Evolutionary conservation across 2,329 filamentous ascomycete species (phyloP).

Genomic region (Fusarium sp.): DNA sequence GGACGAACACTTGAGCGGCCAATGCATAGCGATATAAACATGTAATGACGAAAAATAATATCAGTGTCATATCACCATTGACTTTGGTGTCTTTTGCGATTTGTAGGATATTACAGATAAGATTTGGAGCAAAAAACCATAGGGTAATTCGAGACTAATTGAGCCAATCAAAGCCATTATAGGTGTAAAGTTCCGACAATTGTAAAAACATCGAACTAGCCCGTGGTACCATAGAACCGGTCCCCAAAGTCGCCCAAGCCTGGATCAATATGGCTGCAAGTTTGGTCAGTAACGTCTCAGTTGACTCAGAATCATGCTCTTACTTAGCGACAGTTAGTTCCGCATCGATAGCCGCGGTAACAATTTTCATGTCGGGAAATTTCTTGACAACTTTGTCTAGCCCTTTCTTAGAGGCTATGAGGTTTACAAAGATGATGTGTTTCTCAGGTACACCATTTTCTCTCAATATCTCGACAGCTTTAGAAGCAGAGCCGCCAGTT

Average conservation of each 20-base stretch:
- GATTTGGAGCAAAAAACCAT: no score
- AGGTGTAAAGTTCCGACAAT: no score
- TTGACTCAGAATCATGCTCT: background rate
- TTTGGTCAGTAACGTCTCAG: background rate
- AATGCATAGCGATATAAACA: no score
- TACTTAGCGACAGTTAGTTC: conserved; percentile 31
- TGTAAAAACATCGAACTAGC: background rate
- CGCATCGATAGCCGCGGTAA: conserved; percentile 35
- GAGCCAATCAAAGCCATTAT: no score
- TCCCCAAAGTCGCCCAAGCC: conserved; percentile 53
- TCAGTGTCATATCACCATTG: no score
- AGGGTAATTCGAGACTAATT: no score
- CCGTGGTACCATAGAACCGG: conserved; percentile 35
- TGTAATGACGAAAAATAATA: no score
- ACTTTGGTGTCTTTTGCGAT: no score
- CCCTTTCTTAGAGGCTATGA: conserved; percentile 43
- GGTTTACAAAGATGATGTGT: conserved; percentile 46
- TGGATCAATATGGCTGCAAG: conserved; percentile 49
- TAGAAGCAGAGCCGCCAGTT: conserved; percentile 37
- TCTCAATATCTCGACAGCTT: conserved; percentile 34
- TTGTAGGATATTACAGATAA: no score
- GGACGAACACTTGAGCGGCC: no score
- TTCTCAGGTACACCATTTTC: conserved; percentile 35
- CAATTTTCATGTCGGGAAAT: conserved; percentile 41
- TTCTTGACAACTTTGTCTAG: conserved; percentile 29